Conservation (phyloP, 2,329 filamentous ascomycete genomes). For the Botrytis cinerea region DNA sequence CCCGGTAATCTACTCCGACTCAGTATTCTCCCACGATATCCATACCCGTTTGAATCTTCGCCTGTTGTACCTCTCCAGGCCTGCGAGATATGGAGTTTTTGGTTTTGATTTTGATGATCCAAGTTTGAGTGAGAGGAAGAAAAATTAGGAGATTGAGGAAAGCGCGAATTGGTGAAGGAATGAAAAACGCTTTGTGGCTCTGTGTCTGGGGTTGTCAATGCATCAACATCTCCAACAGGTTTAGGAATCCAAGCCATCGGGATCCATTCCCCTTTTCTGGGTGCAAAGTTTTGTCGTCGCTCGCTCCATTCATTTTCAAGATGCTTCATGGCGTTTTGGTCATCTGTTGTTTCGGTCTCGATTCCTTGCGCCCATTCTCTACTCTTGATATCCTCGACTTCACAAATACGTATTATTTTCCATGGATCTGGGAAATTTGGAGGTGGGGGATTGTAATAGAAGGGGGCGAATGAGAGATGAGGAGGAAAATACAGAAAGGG, state of each 20-base stretch:
- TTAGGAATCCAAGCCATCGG: conserved; percentile 33
- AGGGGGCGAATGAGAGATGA: too few species aligned
- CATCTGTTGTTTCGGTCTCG: background rate
- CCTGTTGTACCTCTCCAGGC: background rate
- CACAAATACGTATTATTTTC: background rate
- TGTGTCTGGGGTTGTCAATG: background rate
- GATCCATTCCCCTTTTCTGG: background rate
- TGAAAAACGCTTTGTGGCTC: background rate
- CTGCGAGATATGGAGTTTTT: background rate
- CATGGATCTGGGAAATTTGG: background rate
- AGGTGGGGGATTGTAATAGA: too few species aligned
- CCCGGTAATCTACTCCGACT: conserved; percentile 28
- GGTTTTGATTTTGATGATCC: accelerated
- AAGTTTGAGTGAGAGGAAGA: background rate
- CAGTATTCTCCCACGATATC: conserved; percentile 7
- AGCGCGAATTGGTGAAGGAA: background rate
- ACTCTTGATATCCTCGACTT: background rate
- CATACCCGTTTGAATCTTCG: conserved; percentile 21
- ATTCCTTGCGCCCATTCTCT: background rate
- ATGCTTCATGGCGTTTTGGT: background rate
- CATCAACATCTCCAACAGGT: conserved; percentile 22
- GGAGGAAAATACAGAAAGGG: background rate
- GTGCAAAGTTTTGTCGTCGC: background rate
- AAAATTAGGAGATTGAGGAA: background rate
- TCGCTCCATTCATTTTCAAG: background rate